These are phyloP conservation scores for Scheffersomyces insectosa DNA, from an alignment of 1,139 yeast species.

Conservation along the genomic window DNA sequence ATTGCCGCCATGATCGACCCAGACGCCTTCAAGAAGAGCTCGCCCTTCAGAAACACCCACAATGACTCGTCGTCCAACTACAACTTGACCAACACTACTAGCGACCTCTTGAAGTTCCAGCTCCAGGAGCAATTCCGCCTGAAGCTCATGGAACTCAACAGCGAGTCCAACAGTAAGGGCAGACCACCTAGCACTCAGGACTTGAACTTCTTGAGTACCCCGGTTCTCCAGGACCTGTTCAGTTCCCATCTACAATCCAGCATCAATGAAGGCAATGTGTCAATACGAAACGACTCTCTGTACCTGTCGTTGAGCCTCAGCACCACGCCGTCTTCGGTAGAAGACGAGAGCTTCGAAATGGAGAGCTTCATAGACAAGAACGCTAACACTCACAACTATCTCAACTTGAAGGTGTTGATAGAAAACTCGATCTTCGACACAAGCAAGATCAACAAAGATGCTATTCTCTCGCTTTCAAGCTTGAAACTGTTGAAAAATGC, in stretches of 20 bases:
- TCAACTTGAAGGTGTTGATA: conserved; percentile 43
- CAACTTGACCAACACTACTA: conserved; percentile 39
- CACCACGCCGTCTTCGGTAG: conserved; percentile 12
- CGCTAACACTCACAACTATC: conserved; percentile 29
- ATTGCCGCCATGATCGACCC: conserved; percentile 30
- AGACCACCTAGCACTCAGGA: conserved; percentile 7
- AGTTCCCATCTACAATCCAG: conserved; percentile 37
- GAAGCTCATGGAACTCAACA: conserved; percentile 25
- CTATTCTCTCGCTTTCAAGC: conserved; percentile 34
- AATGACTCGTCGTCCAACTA: conserved; percentile 24
- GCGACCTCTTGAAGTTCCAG: conserved; percentile 47
- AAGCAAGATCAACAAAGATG: conserved; percentile 35
- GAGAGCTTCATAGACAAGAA: conserved; percentile 18
- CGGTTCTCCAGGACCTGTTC: conserved; percentile 34
- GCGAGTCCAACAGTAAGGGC: conserved; percentile 2
- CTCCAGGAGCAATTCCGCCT: conserved; percentile 43
- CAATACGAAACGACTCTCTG: conserved; percentile 9
- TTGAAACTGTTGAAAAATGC: conserved; percentile 29
- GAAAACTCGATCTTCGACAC: conserved; percentile 48
- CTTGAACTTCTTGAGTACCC: conserved; percentile 21
- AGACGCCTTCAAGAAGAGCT: conserved; percentile 33
- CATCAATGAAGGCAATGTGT: conserved; percentile 31
- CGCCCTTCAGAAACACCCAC: conserved; percentile 40
- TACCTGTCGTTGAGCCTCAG: conserved; percentile 14
- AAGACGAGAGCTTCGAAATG: conserved; percentile 15